These are phyloP conservation scores for Nicotiana rustica DNA, from an alignment of 305 asterid species.

Conservation along the genomic window DNA sequence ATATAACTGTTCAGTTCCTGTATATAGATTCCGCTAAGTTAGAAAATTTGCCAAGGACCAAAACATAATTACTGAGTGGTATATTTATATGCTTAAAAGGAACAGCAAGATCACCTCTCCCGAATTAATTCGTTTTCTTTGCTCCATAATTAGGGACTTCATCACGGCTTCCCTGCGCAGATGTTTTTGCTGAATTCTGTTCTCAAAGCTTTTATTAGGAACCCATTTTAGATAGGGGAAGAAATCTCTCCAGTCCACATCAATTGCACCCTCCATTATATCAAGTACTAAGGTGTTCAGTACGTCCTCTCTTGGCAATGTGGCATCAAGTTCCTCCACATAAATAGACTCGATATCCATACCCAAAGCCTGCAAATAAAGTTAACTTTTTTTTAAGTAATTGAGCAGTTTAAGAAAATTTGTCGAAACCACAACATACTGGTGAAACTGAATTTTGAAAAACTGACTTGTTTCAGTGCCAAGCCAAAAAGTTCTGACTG, in stretches of 20 bases:
- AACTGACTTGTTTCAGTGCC: constrained; percentile 69
- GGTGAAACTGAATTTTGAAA: background rate
- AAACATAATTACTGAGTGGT: background rate
- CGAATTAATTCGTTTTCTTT: constrained; percentile 63
- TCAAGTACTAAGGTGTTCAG: constrained; percentile 64
- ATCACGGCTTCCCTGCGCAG: constrained; percentile 62
- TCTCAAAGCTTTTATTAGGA: constrained; percentile 72
- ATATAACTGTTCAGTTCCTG: constrained; percentile 76
- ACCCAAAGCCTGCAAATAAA: constrained; percentile 62
- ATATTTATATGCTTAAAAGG: background rate
- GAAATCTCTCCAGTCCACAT: constrained; percentile 97
- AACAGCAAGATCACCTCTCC: constrained; percentile 58
- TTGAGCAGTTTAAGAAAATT: too few species aligned
- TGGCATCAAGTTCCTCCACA: constrained; percentile 61
- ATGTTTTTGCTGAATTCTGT: constrained; percentile 55
- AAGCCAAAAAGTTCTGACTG: constrained; percentile 79
- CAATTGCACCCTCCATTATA: constrained; percentile 86
- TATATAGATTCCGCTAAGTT: background rate
- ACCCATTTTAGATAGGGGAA: constrained; percentile 81
- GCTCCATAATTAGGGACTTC: constrained; percentile 68
- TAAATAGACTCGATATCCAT: constrained; percentile 62
- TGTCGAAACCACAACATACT: background rate
- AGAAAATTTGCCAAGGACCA: background rate
- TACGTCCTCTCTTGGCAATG: constrained; percentile 57
- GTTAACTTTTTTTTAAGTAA: background rate